phyloP scores from a whole-genome alignment of 108 stramenopile species.

The Nitzschia palea region DNA sequence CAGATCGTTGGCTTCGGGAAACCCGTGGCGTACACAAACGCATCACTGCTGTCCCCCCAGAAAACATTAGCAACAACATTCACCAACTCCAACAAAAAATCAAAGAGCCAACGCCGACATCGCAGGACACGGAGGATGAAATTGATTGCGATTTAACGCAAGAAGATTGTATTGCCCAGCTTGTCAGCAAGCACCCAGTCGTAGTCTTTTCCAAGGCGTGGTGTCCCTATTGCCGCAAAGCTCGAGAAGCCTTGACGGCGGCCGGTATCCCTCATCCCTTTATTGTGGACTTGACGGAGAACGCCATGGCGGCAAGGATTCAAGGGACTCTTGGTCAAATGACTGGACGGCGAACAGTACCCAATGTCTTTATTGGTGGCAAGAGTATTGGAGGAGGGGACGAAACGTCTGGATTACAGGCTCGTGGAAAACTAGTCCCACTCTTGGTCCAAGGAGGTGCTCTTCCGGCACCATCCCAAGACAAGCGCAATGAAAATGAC shows the following conservation, averaged over 20 bases:
- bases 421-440: conserved; percentile 19
- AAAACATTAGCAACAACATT: background rate
- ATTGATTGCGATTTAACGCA: conserved; percentile 60
- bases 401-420: conserved; percentile 51
- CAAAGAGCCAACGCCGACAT: background rate
- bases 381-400: conserved; percentile 82
- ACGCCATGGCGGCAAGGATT: conserved; percentile 36
- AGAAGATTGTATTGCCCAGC: conserved; percentile 45
- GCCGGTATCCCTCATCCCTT: conserved; percentile 34
- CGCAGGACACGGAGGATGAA: too few relatives aligned
- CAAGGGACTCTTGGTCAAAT: conserved; percentile 58
- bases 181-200: conserved; percentile 57
- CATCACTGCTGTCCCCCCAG: background rate
- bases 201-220: conserved; percentile 69
- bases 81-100: background rate
- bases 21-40: conserved; percentile 29
- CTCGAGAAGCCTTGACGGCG: conserved; percentile 51
- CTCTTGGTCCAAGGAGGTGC: conserved; percentile 23
- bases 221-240: conserved; percentile 71
- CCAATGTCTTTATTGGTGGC: conserved; percentile 89
- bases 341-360: conserved; percentile 90
- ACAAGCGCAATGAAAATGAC: background rate
- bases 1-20: conserved; percentile 87
- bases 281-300: conserved; percentile 56
- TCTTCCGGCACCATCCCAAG: background rate